These are phyloP conservation scores for Colletotrichum melonis DNA, from an alignment of 2,329 filamentous ascomycete species.

Conservation along the genomic window DNA sequence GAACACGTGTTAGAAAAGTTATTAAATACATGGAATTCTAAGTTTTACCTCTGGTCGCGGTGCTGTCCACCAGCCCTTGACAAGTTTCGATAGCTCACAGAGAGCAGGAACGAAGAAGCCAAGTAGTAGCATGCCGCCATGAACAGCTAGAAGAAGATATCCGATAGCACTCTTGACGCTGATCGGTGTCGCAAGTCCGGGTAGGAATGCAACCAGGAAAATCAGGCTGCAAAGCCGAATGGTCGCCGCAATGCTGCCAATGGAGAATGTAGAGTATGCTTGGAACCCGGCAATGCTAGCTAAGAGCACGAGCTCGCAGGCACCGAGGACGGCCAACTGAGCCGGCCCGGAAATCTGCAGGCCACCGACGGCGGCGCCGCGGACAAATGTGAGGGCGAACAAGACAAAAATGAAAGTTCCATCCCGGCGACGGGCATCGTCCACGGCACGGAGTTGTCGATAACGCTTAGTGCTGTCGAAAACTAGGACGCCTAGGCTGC, in stretches of 20 bases:
- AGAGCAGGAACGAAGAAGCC: slow-evolving; percentile 75
- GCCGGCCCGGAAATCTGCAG: slow-evolving; percentile 67
- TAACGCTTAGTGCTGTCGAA: slow-evolving; percentile 71
- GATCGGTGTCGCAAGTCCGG: slow-evolving; percentile 69
- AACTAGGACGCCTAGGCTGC: slow-evolving; percentile 44
- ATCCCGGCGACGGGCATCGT: slow-evolving; percentile 56
- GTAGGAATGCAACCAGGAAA: slow-evolving; percentile 58
- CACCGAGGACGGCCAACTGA: slow-evolving; percentile 75
- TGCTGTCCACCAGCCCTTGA: slow-evolving; percentile 6
- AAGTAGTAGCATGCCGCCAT: slow-evolving; percentile 74
- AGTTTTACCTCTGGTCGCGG: slow-evolving; percentile 35
- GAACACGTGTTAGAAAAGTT: not conserved
- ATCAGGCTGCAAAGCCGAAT: slow-evolving; percentile 61
- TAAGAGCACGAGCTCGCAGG: slow-evolving; percentile 76
- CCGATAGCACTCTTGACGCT: slow-evolving; percentile 75
- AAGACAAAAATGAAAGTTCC: slow-evolving; percentile 68
- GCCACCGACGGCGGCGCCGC: slow-evolving; percentile 75
- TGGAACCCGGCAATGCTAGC: slow-evolving; percentile 36
- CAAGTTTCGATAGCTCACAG: slow-evolving; percentile 18
- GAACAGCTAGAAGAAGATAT: slow-evolving; percentile 74
- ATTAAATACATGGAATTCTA: too few relatives aligned
- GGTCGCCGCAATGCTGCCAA: slow-evolving; percentile 28
- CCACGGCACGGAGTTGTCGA: slow-evolving; percentile 65
- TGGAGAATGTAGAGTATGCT: slow-evolving; percentile 27
- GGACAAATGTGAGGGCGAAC: slow-evolving; percentile 71